Evolutionary conservation across 495 filamentous ascomycete genomes (phyloP), one percentile per base, ranked within the genome.

Genomic region (Penicillium pulvis): DNA sequence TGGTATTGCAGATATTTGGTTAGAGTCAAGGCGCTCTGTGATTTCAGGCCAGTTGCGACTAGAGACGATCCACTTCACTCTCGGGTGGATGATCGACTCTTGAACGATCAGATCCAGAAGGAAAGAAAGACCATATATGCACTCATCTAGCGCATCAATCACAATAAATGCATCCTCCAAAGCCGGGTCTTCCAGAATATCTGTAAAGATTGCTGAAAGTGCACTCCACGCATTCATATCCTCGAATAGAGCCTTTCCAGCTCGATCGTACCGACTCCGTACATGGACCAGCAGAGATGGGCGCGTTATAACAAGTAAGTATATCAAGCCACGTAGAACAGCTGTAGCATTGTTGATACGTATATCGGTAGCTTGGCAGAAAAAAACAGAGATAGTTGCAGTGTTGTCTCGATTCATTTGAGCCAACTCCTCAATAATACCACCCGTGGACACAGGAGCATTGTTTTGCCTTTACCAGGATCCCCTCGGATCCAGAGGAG

Each of bases 401-500:
- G 20, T 23, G 20, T 11, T 39, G 30, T 35, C 5, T n/a, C 17
- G 26, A 10, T n/a, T 17, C 17, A 16, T 12, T 30, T 3, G 17
- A 2, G 30, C 19, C 23, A 52, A 20, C n/a, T 52, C 17, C 10
- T 52, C 31, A 23, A 52, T 52, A 8, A 52, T 39, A 36, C 50
- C 31, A 12, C n/a, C n/a, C n/a, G n/a, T n/a, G n/a, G n/a, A n/a
- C 31, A 52, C 9, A 52, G 50, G 16, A 52, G 31, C 31, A 52
- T 39, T 36, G 31, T 52, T 30, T 39, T 52, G 31, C 31, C 50
- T 41, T 52, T 52, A 3, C 31, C 31, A 1, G 30, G 49, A 14
- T 51, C 49, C 5, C 30, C 49, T 35, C 50, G 33, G n/a, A 52
- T 52, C 30, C 31, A 52, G 14, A 52, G 31, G 31, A 52, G 50